Base-by-base conservation (phyloP, 306 rosid genomes). In the Sindora glabra region DNA sequence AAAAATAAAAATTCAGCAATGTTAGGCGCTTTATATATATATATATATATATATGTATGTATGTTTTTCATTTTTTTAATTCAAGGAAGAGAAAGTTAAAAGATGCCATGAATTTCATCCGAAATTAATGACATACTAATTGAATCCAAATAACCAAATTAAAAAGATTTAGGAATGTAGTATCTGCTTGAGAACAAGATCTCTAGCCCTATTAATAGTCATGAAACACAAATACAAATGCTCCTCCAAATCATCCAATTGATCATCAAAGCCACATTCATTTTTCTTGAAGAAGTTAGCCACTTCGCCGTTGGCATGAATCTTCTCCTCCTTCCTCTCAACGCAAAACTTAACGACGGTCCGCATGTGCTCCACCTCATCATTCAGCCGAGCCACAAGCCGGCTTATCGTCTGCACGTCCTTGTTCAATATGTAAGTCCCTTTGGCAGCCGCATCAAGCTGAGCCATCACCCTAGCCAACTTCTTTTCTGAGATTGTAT, bases 141-240 rank as follows among this genome's bases (percentile, higher is more conserved):
- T n/a, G n/a, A n/a, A n/a, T n/a, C n/a, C n/a, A n/a, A n/a, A n/a
- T n/a, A n/a, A n/a, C n/a, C n/a, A n/a, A n/a, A n/a, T n/a, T n/a
- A n/a, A n/a, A n/a, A n/a, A n/a, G n/a, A n/a, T n/a, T n/a, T n/a
- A n/a, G n/a, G 24, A 56, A 27, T 68, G 30, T 38, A 44, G 1
- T 16, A 90, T 73, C 23, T 87, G 83, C 27, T 77, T 79, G 14
- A 87, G 34, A 3, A 85, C 90, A 17, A 87, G 88, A 5, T 73
- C 78, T 73, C 97, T 73, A 6, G 89, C 85, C 59, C 95, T 66
- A 14, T 90, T 90, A 19, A 90, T 84, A 32, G 86, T 90, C 96
- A 90, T 87, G 54, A 85, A 84, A 74, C 95, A 87, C 27, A 90
- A 40, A 68, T 80, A 90, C 73, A 90, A 77, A 58, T 84, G 96